Base-by-base conservation (phyloP, 208 protist genomes). In the Leishmania arabica region DNA sequence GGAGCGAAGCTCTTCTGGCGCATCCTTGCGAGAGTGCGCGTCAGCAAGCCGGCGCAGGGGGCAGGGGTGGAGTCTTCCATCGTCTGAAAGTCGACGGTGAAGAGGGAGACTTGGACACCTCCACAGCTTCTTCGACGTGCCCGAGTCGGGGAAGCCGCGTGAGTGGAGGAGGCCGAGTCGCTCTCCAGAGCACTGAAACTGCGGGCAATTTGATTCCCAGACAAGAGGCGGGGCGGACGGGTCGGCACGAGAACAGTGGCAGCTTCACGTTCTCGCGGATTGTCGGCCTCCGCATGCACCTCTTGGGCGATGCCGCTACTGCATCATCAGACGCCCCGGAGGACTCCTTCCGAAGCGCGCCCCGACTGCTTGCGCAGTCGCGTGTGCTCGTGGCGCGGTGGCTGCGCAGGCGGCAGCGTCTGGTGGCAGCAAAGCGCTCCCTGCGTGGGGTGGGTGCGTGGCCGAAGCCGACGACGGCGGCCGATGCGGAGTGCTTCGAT, bases 251-350 rank as follows among this genome's bases (percentile, higher is more conserved):
- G 9, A 58, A 79, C 7, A 51, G 81, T 5, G 64, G 73, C 42
- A 37, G 82, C 74, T 82, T 79, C 58, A 70, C 54, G 5, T 31
- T 79, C 31, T 79, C 78, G 74, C 79, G 72, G 77, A 40, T 86
- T 45, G 56, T 66, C 49, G 65, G 78, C 19, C 40, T 77, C 45
- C 77, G 54, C 54, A 40, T 4, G 21, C 54, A 45, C 62, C 42
- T 17, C 24, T 65, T n/a, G 17, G 53, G 17, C 21, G n/a, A 21
- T 37, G 69, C 7, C 58, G 72, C n/a, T 24, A 27, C 78, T 9
- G 1, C 58, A 56, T 75, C 71, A 8, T 37, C 42, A 15, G 65
- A 64, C 24, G 42, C 11, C n/a, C 71, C 77, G 1, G 77, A 74
- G 8, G 73, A 79, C 1, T 82, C 82, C 0, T 77, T 80, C n/a